These are phyloP conservation scores for Moniliella sp. DNA, from an alignment of 1,284 basidiomycete species.

Conservation along the genomic window DNA sequence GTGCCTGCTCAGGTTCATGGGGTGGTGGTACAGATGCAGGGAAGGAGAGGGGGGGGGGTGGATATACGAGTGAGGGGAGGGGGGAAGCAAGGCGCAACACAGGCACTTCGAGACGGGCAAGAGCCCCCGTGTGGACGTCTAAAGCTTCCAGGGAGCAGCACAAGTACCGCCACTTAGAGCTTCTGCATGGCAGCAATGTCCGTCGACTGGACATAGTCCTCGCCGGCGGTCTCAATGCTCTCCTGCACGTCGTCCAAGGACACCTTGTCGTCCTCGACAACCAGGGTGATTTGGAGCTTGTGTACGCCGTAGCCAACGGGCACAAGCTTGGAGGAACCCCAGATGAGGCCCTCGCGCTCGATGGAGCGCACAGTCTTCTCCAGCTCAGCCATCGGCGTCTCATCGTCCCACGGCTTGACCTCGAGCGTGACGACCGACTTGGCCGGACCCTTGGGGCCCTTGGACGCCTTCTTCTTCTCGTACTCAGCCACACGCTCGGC, in stretches of 20 bases:
- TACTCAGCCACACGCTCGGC: constrained; percentile 83
- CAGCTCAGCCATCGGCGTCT: constrained; percentile 79
- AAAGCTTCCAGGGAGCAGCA: too few species aligned
- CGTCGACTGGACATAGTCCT: constrained; percentile 84
- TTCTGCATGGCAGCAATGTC: constrained; percentile 42
- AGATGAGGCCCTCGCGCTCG: constrained; percentile 73
- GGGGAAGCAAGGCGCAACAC: too few species aligned
- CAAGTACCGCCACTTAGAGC: too few species aligned
- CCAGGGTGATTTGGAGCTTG: constrained; percentile 80
- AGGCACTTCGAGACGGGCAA: too few species aligned
- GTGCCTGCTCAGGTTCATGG: too few species aligned
- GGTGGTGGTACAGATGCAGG: too few species aligned
- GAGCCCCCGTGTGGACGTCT: too few species aligned
- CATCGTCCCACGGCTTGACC: constrained; percentile 94
- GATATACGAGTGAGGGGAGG: too few species aligned
- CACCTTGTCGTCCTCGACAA: constrained; percentile 87
- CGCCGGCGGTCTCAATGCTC: constrained; percentile 42
- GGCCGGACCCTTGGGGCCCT: constrained; percentile 42
- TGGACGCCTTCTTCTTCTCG: constrained; percentile 73
- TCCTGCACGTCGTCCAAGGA: constrained; percentile 75
- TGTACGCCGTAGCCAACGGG: constrained; percentile 78
- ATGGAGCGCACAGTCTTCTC: constrained; percentile 67
- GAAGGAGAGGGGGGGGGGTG: too few species aligned
- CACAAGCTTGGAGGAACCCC: constrained; percentile 68
- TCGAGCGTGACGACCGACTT: constrained; percentile 85